Evolutionary conservation across 192 early-diverging fungal genomes (phyloP).

Genomic region (Funneliformis geosporum): DNA sequence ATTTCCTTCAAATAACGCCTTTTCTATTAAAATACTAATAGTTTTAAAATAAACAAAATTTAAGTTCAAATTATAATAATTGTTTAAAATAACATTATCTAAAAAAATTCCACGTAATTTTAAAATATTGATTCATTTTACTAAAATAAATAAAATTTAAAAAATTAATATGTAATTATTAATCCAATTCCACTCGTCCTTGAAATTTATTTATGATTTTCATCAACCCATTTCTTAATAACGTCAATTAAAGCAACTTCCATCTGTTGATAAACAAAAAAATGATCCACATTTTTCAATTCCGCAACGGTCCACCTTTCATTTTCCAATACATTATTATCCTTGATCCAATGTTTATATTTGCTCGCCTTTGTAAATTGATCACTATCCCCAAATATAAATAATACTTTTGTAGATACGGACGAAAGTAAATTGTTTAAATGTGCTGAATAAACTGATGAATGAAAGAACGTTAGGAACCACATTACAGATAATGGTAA

Average conservation of each 20-base stretch:
- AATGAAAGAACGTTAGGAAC: slow-evolving; percentile 23
- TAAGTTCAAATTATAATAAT: no score
- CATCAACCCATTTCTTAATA: slow-evolving; percentile 14
- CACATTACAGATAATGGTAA: slow-evolving; percentile 25
- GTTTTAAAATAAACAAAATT: no score
- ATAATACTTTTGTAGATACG: background rate
- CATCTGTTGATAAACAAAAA: slow-evolving; percentile 2
- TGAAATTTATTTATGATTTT: background rate
- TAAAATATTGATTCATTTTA: no score
- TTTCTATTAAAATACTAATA: no score
- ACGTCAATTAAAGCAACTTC: slow-evolving; percentile 9
- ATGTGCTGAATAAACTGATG: background rate
- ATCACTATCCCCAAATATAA: slow-evolving; percentile 31
- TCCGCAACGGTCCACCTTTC: slow-evolving; percentile 5
- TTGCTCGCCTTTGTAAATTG: slow-evolving; percentile 16
- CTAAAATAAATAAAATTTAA: no score
- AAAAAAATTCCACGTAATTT: no score
- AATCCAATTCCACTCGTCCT: no score
- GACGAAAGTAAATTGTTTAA: slow-evolving; percentile 4
- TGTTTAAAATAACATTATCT: no score
- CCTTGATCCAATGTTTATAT: slow-evolving; percentile 5
- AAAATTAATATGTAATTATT: no score
- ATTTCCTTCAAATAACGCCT: no score
- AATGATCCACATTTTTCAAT: slow-evolving; percentile 25
- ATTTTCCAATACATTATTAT: background rate